phyloP scores from a whole-genome alignment of 768 basidiomycete species.

The Amanita rimosa region DNA sequence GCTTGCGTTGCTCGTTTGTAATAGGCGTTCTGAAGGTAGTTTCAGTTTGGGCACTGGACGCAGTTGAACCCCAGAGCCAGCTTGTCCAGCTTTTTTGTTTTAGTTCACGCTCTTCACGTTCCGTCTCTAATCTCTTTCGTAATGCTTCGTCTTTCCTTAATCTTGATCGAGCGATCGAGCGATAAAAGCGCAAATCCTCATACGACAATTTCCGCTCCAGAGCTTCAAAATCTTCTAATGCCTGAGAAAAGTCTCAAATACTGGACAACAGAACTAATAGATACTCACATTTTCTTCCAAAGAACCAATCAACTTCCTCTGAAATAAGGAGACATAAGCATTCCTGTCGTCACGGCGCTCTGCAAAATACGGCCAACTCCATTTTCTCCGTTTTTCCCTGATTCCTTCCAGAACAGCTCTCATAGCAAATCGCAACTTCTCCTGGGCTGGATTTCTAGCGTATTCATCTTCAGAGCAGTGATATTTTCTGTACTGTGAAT shows the following conservation, averaged over 20 bases:
- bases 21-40: constrained; percentile 53
- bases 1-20: constrained; percentile 82
- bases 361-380: constrained; percentile 89
- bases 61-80: constrained; percentile 77
- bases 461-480: constrained; percentile 58
- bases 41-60: constrained; percentile 32
- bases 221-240: constrained; percentile 37
- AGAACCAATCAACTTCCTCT: constrained; percentile 51
- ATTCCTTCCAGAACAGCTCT: constrained; percentile 75
- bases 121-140: constrained; percentile 58
- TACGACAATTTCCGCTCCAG: constrained; percentile 82
- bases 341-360: constrained; percentile 84
- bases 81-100: constrained; percentile 44
- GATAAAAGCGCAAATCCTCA: constrained; percentile 94
- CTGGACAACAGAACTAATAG: neutral
- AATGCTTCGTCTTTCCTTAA: constrained; percentile 77
- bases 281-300: constrained; percentile 43
- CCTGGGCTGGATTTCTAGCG: constrained; percentile 44
- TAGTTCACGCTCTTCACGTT: constrained; percentile 39
- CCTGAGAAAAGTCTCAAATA: constrained; percentile 24
- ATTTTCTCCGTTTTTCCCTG: constrained; percentile 69
- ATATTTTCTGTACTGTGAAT: constrained; percentile 67
- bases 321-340: constrained; percentile 75
- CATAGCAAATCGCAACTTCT: constrained; percentile 69
- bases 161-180: constrained; percentile 85